Base-by-base conservation (phyloP, 2,329 filamentous ascomycete species). In the Neofusicoccum sp. region DNA sequence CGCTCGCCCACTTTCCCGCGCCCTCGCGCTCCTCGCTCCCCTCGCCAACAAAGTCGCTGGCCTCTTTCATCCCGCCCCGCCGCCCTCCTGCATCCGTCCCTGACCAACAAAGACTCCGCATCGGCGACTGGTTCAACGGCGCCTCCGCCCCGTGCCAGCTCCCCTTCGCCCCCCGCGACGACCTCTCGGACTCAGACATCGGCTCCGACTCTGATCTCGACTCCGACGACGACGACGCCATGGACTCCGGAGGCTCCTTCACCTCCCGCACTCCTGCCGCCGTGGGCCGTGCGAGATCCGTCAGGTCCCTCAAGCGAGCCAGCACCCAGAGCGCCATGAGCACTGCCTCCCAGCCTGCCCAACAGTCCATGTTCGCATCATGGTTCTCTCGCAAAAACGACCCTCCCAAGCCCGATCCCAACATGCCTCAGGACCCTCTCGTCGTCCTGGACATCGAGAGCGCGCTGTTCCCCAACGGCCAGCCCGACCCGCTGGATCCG, bases 91-190 rank as follows among this genome's bases (percentile, higher is more conserved):
- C 12, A 5, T 5, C 52, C 3, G 34, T 28, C 28, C 28, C 58
- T 33, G 44, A 47, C 11, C 36, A 44, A 61, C 58, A 61, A 52
- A 61, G 28, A 14, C 45, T 9, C 34, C 44, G 47, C 44, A 6
- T 84, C 39, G 78, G 80, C 56, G 79, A 79, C 66, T 84, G 82
- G 81, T 85, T 85, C 70, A 81, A 80, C 69, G 82, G 83, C 41
- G 77, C 79, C 56, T 83, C 81, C 31, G 78, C 80, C 41, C 78
- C 81, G n/a, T 77, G 83, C 48, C 79, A 77, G 66, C 72, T 83
- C 44, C 77, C 77, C 44, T 69, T 82, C 36, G 28, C 48, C n/a
- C 39, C 29, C 47, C 58, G 60, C 8, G 43, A 62, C 33, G 52
- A 70, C 8, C 67, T 68, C 58, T 66, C 66, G 7, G 61, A 65